A percentile compares a stretch with the other conserved stretches of the same genome.
These are phyloP conservation scores for Stagonosporopsis cucurbitacearum DNA, from an alignment of 2,329 filamentous ascomycete species.

Conservation along the genomic window DNA sequence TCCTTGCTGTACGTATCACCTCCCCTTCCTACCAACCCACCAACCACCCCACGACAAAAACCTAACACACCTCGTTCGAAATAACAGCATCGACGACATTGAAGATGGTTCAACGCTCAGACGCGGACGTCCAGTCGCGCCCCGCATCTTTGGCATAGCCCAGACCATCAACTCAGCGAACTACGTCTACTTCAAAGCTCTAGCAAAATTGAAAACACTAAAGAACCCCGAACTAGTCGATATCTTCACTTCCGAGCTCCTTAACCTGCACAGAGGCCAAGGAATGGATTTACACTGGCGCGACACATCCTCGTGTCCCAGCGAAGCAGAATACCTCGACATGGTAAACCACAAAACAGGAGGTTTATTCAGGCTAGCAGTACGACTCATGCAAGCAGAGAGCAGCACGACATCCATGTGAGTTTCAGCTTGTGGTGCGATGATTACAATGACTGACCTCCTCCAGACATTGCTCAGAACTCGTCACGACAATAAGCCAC, in stretches of 20 bases:
- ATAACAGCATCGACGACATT: neutral
- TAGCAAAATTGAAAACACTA: too few species aligned
- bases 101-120: neutral
- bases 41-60: too few species aligned
- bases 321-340: neutral
- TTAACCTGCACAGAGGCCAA: neutral
- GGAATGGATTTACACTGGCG: neutral
- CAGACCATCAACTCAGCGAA: neutral
- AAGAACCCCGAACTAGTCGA: neutral
- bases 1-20: too few species aligned
- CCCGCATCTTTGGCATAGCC: neutral
- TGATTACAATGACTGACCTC: too few species aligned
- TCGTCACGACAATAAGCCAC: slow-evolving; percentile 69
- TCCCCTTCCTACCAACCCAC: too few species aligned
- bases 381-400: neutral
- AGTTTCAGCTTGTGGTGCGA: too few species aligned
- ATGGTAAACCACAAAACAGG: neutral
- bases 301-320: neutral
- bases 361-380: neutral
- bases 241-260: neutral
- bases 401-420: neutral
- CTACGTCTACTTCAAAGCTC: neutral
- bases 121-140: neutral
- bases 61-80: too few species aligned
- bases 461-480: too few species aligned